A percentile compares a stretch with the other conserved stretches of the same genome.
Conservation (phyloP, 306 rosid species). For the Canavalia gladiata region DNA sequence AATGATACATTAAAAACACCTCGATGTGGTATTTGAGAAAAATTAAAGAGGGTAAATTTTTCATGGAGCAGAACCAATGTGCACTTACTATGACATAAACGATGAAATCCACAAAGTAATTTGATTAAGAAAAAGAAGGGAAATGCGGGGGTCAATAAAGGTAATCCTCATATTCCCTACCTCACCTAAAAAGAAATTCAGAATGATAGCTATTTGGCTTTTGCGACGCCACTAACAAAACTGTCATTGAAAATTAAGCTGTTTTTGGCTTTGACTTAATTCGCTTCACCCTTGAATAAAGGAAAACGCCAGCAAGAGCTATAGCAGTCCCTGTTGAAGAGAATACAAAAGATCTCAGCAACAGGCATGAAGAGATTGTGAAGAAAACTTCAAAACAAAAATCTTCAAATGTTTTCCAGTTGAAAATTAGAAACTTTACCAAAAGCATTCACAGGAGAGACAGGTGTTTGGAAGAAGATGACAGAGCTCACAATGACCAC, state of each 20-base stretch:
- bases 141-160: conserved; percentile 32
- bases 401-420: conserved; percentile 7
- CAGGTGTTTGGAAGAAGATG: conserved; percentile 89
- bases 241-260: conserved; percentile 56
- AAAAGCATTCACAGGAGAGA: conserved; percentile 77
- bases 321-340: conserved; percentile 79
- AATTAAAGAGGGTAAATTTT: conserved; percentile 35
- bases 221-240: conserved; percentile 50
- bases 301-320: conserved; percentile 94
- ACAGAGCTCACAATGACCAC: conserved; percentile 99
- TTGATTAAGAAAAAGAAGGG: background rate
- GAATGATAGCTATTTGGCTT: conserved; percentile 40
- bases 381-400: conserved; percentile 27
- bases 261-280: conserved; percentile 88
- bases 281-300: conserved; percentile 93
- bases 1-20: conserved; percentile 30
- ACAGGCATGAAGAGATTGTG: background rate
- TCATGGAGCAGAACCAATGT: conserved; percentile 39
- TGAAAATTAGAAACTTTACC: conserved; percentile 65
- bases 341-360: conserved; percentile 35
- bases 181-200: conserved; percentile 64
- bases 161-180: conserved; percentile 48
- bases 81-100: conserved; percentile 40
- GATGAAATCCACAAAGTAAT: conserved; percentile 40
- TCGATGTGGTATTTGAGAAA: conserved; percentile 37